A percentile compares a stretch with the other conserved stretches of the same genome.
Evolutionary conservation across 768 basidiomycete genomes (phyloP).

Genomic region (Pulveroboletus sp.): DNA sequence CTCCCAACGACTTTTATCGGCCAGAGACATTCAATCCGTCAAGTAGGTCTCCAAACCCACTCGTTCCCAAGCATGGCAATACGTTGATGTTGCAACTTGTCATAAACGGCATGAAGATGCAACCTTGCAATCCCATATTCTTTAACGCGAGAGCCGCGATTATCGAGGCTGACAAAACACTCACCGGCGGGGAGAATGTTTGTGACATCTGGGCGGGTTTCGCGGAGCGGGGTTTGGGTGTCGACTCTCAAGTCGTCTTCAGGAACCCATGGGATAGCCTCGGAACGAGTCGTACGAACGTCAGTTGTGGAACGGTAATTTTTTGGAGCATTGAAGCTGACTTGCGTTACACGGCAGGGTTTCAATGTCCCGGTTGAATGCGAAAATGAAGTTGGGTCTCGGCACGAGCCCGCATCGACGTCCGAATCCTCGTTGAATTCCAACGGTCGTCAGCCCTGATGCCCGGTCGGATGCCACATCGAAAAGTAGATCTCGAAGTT

Average conservation of each 20-base stretch:
- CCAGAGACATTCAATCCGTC: conserved; percentile 30
- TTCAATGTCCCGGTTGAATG: conserved; percentile 39
- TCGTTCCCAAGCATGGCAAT: conserved; percentile 90
- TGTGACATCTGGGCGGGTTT: conserved; percentile 85
- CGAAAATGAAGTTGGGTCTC: conserved; percentile 9
- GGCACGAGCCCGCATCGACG: conserved; percentile 13
- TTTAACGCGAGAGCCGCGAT: conserved; percentile 90
- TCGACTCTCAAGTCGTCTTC: conserved; percentile 67
- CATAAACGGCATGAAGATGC: conserved; percentile 90
- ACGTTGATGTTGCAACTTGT: conserved; percentile 81
- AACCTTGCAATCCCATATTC: conserved; percentile 86
- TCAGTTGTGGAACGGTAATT: conserved; percentile 15
- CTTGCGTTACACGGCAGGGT: conserved; percentile 28
- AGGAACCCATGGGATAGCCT: conserved; percentile 91
- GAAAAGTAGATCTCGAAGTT: conserved; percentile 17
- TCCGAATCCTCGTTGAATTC: conserved; percentile 29
- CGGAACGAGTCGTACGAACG: conserved; percentile 65
- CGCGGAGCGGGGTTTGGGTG: conserved; percentile 72
- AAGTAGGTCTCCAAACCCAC: conserved; percentile 36
- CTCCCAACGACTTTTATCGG: conserved; percentile 68
- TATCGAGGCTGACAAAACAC: conserved; percentile 78
- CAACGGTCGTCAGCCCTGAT: conserved; percentile 21
- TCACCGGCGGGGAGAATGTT: conserved; percentile 89
- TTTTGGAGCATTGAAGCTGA: neutral
- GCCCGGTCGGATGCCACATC: conserved; percentile 7